Evolutionary conservation across 2,329 filamentous ascomycete genomes (phyloP), one percentile per base, ranked within the genome.

Genomic region (Neonectria sp.): DNA sequence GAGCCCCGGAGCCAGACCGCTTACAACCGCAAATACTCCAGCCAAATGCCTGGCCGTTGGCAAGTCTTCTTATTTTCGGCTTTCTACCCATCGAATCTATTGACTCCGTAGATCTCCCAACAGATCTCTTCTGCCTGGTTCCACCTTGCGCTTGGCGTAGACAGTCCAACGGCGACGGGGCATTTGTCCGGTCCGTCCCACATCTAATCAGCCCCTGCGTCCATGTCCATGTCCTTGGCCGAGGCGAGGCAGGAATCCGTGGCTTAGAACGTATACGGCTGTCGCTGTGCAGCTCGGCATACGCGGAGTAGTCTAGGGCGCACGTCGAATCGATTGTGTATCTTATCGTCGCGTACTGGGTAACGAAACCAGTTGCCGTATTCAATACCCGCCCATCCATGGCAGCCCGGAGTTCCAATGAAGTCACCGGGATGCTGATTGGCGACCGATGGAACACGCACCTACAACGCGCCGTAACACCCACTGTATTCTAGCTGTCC

Each of bases 121-220:
- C 55, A 61, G 67, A 72, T 75, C 73, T 72, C 63, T 68, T 75
- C 52, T 65, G 45, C 63, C 62, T 62, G 73, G 62, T 67, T 58
- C 70, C 45, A 61, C 63, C 24, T 52, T 53, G 52, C 21, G 57
- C 52, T 53, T 31, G 43, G 21, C 24, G 43, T 9, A 31, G 55
- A 59, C 55, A 67, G 60, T 63, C 61, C 65, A 65, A 74, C 63
- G 59, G 67, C 62, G 68, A 61, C 35, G 53, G 58, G 61, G 57
- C 59, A 62, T 60, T 66, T 67, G 60, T 55, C 58, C 55, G 53
- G 40, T 53, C 57, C 53, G 70, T 75, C 69, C 73, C 73, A 75
- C 73, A 71, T 57, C 48, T 74, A 74, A 75, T 75, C 59, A 75
- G 71, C 73, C 73, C 73, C 73, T 75, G 73, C 72, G 48, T 75